Evolutionary conservation across 495 filamentous ascomycete species (phyloP), one percentile per base, ranked within the genome.

Genomic region (Ascodesmis nigricans): DNA sequence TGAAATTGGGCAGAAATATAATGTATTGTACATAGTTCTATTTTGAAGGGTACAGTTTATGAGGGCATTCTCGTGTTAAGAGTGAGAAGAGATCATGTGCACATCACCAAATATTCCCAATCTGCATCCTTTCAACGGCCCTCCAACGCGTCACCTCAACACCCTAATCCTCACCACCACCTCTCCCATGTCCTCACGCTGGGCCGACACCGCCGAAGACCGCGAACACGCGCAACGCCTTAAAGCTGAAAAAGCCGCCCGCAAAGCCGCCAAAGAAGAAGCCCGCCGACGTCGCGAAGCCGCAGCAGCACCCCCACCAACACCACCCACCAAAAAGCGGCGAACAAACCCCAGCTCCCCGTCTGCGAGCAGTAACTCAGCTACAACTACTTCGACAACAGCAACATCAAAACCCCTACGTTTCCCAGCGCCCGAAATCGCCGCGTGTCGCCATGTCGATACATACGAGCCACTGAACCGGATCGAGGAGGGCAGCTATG

Each of bases 401-500:
- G 58, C 40, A 11, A 37, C 46, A 27, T 14, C 48, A 9, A 65
- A 62, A 33, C 62, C 90, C 9, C 56, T 92, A 15, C 67, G 76
- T 11, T 87, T 84, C 53, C 65, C 73, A 16, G 57, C 62, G 29
- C 63, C 63, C 14, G 58, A 62, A 53, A 90, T 83, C 66, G 66
- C 67, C 22, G 69, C 68, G 26, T 78, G 75, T 48, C 64, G 80
- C 43, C 74, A 78, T 58, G 73, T 91, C 30, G 75, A 84, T 53
- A 75, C 82, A 52, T 95, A 82, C 54, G 78, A 91, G 53, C 73
- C 72, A 39, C 59, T 97, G 40, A 97, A 97, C 48, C 76, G 87
- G 55, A 97, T 97, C 47, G 87, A 95, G 53, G 87, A 97, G 55
- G 87, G 87, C 33, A 76, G 79, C 1, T 97, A 95, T 57, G 87